Base-by-base conservation (phyloP, 495 filamentous ascomycete species). In the Pyrenula aspistea region DNA sequence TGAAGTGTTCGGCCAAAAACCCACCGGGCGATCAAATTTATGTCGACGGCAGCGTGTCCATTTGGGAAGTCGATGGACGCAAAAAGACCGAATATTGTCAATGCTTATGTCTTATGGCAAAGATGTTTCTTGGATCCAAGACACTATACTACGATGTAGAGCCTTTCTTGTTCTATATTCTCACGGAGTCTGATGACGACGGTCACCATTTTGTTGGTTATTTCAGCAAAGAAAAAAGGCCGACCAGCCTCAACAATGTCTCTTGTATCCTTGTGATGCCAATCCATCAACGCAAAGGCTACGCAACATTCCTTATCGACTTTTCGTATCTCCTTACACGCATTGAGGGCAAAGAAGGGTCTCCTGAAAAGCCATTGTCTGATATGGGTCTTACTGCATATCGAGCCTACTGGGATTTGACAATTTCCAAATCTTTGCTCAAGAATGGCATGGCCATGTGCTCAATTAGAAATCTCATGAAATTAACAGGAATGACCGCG, bases 81-180 rank as follows among this genome's bases (percentile, higher is more conserved):
- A 96, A 96, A 68, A 94, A 97, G 57, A 90, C 92, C 0, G 88
- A 96, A 24, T 98, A 97, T 63, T 98, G 94, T 65, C 94, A 97
- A 66, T 97, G 97, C 60, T 80, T 98, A 2, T 98, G 93, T 69
- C 81, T 98, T 19, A 78, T 98, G 49, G 92, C 94, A 23, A 98
- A 98, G 65, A 77, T 98, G 12, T 98, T 98, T 64, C 74, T 98
- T 1, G 93, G 93, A 8, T 97, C 93, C 1, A 98, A 98, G 66
- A 98, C 93, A 1, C 78, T 98, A 11, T 98, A 98, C 66, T 98
- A 98, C 69, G 93, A 98, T 63, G 93, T 98, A 2, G 94, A 98
- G 58, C 93, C 93, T 0, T 98, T 98, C 65, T 73, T 98, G 19
- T 98, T 98, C 75, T 98, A 98, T 69, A 90, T 98, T 51, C 92